Conservation (phyloP, 768 basidiomycete species). For the Boletus vermiculosoides region DNA sequence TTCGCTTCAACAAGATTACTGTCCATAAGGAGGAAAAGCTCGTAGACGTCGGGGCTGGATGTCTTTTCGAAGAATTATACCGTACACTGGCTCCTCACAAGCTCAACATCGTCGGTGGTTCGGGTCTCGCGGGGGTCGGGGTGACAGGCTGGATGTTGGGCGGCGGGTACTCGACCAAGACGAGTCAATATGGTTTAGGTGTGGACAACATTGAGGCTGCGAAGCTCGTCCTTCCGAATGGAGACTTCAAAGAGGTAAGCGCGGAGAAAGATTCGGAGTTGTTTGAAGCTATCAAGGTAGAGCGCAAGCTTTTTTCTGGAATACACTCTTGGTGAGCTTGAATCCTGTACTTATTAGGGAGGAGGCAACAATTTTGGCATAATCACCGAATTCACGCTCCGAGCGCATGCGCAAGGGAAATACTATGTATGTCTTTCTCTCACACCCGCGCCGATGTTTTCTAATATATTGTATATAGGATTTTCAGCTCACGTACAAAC, state of each 20-base stretch:
- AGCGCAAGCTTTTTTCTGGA: no score
- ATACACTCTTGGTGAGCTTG: neutral
- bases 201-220: conserved; percentile 33
- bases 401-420: conserved; percentile 11
- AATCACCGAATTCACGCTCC: conserved; percentile 25
- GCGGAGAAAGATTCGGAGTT: neutral
- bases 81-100: conserved; percentile 5
- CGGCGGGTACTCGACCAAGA: conserved; percentile 35
- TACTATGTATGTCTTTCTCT: conserved; percentile 1
- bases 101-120: conserved; percentile 26
- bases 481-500: conserved; percentile 2
- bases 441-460: neutral
- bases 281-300: conserved; percentile 5
- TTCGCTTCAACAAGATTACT: conserved; percentile 24
- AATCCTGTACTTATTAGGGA: conserved; percentile 6
- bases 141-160: conserved; percentile 35
- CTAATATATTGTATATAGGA: neutral
- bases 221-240: conserved; percentile 32
- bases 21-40: neutral
- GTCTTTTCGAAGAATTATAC: conserved; percentile 32
- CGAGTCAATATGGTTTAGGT: conserved; percentile 34
- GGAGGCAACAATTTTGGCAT: conserved; percentile 31
- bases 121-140: conserved; percentile 27
- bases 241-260: conserved; percentile 11
- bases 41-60: conserved; percentile 29